Base-by-base conservation (phyloP, 371 early-diverging fungal species). In the Mucor sp. region DNA sequence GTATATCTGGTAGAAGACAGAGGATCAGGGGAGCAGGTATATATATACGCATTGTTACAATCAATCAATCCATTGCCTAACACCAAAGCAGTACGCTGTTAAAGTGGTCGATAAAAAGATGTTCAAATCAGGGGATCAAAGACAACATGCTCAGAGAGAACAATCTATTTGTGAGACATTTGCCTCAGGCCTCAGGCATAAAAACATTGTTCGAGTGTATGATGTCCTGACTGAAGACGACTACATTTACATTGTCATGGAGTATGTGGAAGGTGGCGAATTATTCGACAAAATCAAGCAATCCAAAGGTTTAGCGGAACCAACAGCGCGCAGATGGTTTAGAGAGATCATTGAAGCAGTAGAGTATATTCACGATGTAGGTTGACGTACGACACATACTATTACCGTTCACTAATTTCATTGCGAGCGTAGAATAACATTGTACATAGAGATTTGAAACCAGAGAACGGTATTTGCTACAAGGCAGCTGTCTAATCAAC, bases 201-300 rank as follows among this genome's bases (percentile, higher is more conserved):
- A 93, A 33, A 85, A 94, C 70, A 91, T 97, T 58, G 89, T 95
- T 60, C 84, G 90, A 60, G 85, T 97, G n/a, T 91, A 93, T 67
- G 94, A 95, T 58, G 96, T 96, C 15, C 87, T 92, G 50, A 91
- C 94, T 66, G 91, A 93, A 21, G 86, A 91, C 41, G 90, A 91
- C 58, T 89, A 89, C 48, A 93, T 94, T 62, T 94, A 93, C 80
- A 84, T 99, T 47, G 92, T 99, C 11, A 93, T 99, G 91, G 99
- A 99, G 74, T 94, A 96, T 71, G 85, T 96, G 56, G 92, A 92
- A 63, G 99, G 99, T 62, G 97, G 97, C 17, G 99, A 99, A 80
- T 81, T 99, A 41, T 96, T 98, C 78, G 97, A 98, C 63, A 91
- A 94, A 69, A 91, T 99, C 27, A 90, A 94, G 35, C 92, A 94